These are phyloP conservation scores for Neurospora cerealis DNA, from an alignment of 495 filamentous ascomycete genomes.

Conservation along the genomic window DNA sequence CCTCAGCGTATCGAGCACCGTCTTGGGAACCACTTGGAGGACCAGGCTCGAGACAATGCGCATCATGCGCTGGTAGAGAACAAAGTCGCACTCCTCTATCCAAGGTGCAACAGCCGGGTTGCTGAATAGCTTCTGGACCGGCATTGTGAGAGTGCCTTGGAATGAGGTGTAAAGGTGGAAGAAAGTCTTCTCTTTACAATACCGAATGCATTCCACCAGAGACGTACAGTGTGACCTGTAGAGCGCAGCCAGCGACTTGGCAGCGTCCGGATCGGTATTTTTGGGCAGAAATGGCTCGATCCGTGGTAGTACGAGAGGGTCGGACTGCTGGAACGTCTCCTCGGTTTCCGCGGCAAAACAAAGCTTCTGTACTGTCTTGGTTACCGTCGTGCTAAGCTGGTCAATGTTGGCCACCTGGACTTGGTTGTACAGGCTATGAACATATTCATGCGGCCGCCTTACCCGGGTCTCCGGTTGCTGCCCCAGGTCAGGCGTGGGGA, in stretches of 20 bases:
- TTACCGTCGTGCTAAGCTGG: slow-evolving; percentile 32
- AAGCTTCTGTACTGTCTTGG: slow-evolving; percentile 56
- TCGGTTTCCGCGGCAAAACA: slow-evolving; percentile 50
- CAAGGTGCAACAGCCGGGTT: slow-evolving; percentile 75
- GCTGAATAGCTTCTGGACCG: slow-evolving; percentile 88
- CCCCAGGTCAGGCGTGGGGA: slow-evolving; percentile 50
- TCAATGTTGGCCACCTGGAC: slow-evolving; percentile 34
- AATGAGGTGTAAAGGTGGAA: slow-evolving; percentile 93
- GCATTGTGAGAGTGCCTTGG: slow-evolving; percentile 89
- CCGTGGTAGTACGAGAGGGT: slow-evolving; percentile 64
- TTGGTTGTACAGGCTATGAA: slow-evolving; percentile 42
- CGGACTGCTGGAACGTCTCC: slow-evolving; percentile 43
- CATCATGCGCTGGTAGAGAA: slow-evolving; percentile 95
- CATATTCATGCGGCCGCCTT: slow-evolving; percentile 19
- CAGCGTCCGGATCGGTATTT: slow-evolving; percentile 72
- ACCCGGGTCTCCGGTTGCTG: slow-evolving; percentile 19
- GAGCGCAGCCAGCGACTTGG: slow-evolving; percentile 68
- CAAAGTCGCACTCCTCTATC: slow-evolving; percentile 91
- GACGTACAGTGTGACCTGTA: slow-evolving; percentile 94
- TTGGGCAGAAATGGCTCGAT: slow-evolving; percentile 66
- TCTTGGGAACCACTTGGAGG: slow-evolving; percentile 76
- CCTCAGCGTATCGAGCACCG: slow-evolving; percentile 72
- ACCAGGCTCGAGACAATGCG: slow-evolving; percentile 75
- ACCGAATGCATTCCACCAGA: slow-evolving; percentile 87
- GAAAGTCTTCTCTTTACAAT: slow-evolving; percentile 88